Conservation (phyloP, 768 basidiomycete genomes). For the Pleurotus salmoneostramineus region DNA sequence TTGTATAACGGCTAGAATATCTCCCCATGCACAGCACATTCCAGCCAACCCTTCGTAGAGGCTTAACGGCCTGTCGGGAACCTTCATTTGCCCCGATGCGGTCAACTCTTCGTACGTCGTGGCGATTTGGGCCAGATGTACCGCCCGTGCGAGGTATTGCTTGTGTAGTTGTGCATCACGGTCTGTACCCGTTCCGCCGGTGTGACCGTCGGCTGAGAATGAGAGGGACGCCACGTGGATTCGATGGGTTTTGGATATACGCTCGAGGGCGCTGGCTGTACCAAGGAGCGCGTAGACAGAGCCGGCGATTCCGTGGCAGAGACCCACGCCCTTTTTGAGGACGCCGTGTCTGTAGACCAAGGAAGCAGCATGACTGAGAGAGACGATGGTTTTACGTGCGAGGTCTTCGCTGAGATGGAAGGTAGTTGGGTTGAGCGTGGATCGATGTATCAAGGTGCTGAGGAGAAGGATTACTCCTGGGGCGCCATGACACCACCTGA, state of each 20-base stretch:
- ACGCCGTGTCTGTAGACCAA: constrained; percentile 46
- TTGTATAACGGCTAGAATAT: constrained; percentile 30
- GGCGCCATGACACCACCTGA: constrained; percentile 60
- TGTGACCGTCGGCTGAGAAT: neutral
- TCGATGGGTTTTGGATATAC: neutral
- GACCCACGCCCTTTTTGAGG: constrained; percentile 53
- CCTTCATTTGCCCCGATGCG: constrained; percentile 34
- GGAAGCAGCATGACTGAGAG: constrained; percentile 34
- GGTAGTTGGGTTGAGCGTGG: constrained; percentile 13
- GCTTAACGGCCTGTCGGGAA: constrained; percentile 51
- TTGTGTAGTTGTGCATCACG: constrained; percentile 6
- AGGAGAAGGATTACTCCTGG: constrained; percentile 46
- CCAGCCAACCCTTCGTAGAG: constrained; percentile 57
- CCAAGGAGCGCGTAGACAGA: constrained; percentile 51
- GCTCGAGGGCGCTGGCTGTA: constrained; percentile 39
- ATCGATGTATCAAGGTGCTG: constrained; percentile 34
- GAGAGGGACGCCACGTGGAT: neutral
- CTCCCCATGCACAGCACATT: constrained; percentile 55
- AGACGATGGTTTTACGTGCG: constrained; percentile 20
- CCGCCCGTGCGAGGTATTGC: constrained; percentile 25
- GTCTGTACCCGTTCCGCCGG: neutral
- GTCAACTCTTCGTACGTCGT: constrained; percentile 28
- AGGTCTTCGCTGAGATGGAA: constrained; percentile 20
- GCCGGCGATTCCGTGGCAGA: constrained; percentile 57
- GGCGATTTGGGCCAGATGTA: constrained; percentile 45